These are phyloP conservation scores for Microcos paniculata DNA, from an alignment of 345 rosid genomes.

Conservation along the genomic window DNA sequence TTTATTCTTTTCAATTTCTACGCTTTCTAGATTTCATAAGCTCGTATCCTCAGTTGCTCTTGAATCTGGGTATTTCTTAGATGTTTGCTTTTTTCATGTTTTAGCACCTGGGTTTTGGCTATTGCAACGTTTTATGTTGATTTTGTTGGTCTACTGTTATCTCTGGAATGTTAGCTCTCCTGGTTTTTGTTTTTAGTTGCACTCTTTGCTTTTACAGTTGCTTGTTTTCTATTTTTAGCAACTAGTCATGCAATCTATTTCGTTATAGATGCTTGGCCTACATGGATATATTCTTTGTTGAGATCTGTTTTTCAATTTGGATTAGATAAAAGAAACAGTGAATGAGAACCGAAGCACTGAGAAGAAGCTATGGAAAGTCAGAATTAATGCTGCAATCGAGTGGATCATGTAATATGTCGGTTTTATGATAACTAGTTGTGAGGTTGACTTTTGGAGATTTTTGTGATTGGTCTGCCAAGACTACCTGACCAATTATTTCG, in stretches of 20 bases:
- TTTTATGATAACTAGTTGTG: background rate
- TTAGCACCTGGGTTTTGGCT: constrained; percentile 7
- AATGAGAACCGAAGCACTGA: background rate
- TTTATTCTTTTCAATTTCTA: background rate
- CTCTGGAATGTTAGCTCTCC: background rate
- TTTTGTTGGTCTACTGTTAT: constrained; percentile 1
- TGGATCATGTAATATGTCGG: constrained; percentile 2
- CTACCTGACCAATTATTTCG: no score
- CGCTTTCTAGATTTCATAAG: background rate
- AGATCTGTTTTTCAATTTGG: background rate
- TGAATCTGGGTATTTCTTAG: background rate
- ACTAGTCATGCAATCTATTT: background rate
- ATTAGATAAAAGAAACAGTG: constrained; percentile 1
- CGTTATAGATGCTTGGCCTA: background rate
- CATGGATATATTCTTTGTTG: background rate
- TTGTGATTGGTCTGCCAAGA: no score
- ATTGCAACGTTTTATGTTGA: background rate
- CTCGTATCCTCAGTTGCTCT: background rate
- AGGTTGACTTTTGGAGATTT: constrained; percentile 9
- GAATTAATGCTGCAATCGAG: background rate
- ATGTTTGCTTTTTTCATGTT: background rate
- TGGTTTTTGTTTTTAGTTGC: background rate
- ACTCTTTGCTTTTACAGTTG: background rate
- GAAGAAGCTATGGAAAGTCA: background rate
- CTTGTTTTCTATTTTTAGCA: background rate